Conservation (phyloP, 176 grass and related monocot genomes). For the Phragmites australis region DNA sequence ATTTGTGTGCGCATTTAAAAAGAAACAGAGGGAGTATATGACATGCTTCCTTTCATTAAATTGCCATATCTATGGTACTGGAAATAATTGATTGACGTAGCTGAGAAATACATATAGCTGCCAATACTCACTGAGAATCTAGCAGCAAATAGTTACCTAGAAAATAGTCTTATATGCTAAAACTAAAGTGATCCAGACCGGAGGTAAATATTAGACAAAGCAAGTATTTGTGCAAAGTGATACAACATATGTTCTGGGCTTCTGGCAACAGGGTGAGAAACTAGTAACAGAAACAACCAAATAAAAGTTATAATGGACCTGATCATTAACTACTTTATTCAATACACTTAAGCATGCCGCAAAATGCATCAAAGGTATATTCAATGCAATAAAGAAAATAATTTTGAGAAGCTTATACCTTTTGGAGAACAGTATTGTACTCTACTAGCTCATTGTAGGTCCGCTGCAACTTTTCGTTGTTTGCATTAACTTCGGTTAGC, state of each 20-base stretch:
- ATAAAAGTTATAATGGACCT: neutral
- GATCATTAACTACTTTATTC: neutral
- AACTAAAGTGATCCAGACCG: neutral
- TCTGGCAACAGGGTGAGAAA: conserved; percentile 4
- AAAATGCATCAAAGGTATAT: conserved; percentile 17
- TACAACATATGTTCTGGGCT: conserved; percentile 1
- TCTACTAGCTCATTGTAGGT: conserved; percentile 82
- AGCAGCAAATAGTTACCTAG: neutral
- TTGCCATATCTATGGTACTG: neutral
- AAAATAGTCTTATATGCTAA: neutral
- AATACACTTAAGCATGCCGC: neutral
- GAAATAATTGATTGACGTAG: neutral
- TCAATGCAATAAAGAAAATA: conserved; percentile 2
- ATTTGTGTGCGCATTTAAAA: too few species aligned
- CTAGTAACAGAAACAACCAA: conserved; percentile 17
- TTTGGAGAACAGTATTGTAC: conserved; percentile 83
- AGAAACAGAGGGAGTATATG: too few species aligned
- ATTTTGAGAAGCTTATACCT: conserved; percentile 49
- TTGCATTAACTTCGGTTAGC: conserved; percentile 94
- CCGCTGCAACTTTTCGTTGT: conserved; percentile 83
- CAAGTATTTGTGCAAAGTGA: conserved; percentile 16
- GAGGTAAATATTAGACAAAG: conserved; percentile 6
- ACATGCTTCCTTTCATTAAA: neutral
- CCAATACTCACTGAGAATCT: neutral
- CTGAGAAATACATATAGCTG: neutral